Conservation (phyloP, 176 grass and related monocot genomes). For the Luzula sylvatica region DNA sequence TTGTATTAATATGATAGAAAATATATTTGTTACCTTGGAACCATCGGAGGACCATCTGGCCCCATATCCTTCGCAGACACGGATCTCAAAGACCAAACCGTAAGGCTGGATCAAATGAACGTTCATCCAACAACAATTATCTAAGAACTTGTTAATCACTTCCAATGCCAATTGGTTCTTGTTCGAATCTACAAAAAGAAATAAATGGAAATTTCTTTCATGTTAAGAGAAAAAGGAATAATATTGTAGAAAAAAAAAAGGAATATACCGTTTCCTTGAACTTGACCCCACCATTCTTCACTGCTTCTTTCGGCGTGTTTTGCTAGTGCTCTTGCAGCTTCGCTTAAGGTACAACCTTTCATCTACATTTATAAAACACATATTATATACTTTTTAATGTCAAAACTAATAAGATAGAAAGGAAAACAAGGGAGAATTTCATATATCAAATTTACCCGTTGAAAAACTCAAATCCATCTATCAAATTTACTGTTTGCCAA, state of each 20-base stretch:
- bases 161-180: constrained; percentile 59
- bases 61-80: constrained; percentile 68
- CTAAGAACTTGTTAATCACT: constrained; percentile 42
- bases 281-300: constrained; percentile 65
- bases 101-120: constrained; percentile 53
- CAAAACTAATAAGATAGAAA: neutral
- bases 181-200: constrained; percentile 40
- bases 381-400: constrained; percentile 1
- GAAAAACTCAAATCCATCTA: neutral
- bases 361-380: constrained; percentile 39
- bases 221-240: neutral
- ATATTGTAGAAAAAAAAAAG: neutral
- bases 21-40: constrained; percentile 41
- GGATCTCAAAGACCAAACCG: constrained; percentile 71
- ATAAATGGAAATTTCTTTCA: neutral
- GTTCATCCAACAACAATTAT: constrained; percentile 74
- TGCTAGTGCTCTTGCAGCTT: constrained; percentile 82
- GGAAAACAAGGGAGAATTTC: neutral
- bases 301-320: constrained; percentile 83
- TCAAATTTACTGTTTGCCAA: neutral
- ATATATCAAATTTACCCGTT: neutral
- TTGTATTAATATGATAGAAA: neutral
- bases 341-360: constrained; percentile 72
- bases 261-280: constrained; percentile 58
- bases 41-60: constrained; percentile 84